Conservation (phyloP, 2,329 filamentous ascomycete genomes). For the Aspergillus eucalypticola region DNA sequence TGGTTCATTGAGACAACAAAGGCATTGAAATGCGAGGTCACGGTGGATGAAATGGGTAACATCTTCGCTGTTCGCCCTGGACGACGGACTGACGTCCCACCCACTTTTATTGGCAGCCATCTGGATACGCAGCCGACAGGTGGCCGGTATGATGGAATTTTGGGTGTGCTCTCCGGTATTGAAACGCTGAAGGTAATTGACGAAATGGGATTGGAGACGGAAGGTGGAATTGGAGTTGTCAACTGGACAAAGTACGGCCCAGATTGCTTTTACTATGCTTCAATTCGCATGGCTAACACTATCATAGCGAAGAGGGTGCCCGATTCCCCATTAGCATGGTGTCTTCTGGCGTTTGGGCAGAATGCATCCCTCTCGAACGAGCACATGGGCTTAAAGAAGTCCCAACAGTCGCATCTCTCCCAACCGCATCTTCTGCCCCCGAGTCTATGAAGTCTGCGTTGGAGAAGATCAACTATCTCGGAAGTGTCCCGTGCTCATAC, state of each 20-base stretch:
- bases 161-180: constrained; percentile 71
- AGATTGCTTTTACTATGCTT: not conserved
- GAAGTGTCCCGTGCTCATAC: constrained; percentile 57
- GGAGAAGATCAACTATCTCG: constrained; percentile 70
- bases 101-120: constrained; percentile 71
- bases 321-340: constrained; percentile 76
- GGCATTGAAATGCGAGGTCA: constrained; percentile 65
- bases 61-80: constrained; percentile 74
- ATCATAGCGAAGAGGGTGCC: constrained; percentile 71
- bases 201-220: constrained; percentile 67
- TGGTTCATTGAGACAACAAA: constrained; percentile 71
- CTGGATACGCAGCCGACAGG: constrained; percentile 62
- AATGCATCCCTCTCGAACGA: constrained; percentile 61
- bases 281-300: constrained; percentile 15
- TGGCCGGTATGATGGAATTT: constrained; percentile 60
- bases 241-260: constrained; percentile 51
- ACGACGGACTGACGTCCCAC: constrained; percentile 55
- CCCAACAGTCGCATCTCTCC: constrained; percentile 45
- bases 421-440: constrained; percentile 52
- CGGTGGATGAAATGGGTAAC: constrained; percentile 75
- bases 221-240: constrained; percentile 71
- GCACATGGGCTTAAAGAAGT: constrained; percentile 67
- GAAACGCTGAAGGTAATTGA: constrained; percentile 70
- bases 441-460: constrained; percentile 69
- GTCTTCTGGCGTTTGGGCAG: constrained; percentile 75